Percentiles rank a stretch among this genome's conserved stretches.
Evolutionary conservation across 768 basidiomycete species (phyloP).

Genomic region (Sporobolomyces phaffii): DNA sequence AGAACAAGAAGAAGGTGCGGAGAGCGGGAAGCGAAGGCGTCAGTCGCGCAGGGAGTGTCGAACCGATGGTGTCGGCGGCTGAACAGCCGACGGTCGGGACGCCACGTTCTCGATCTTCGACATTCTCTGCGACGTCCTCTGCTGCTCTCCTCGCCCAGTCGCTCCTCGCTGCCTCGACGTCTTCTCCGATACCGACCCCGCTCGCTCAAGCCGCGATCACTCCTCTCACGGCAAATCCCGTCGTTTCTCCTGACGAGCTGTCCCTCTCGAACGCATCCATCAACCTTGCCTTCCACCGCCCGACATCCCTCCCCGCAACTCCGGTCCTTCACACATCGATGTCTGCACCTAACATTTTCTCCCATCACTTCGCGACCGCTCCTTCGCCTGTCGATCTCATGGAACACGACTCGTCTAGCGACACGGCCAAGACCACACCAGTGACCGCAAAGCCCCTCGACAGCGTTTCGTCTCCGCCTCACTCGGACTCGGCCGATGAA

Average conservation of each 20-base stretch:
- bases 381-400: conserved; percentile 29
- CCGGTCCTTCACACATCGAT: conserved; percentile 9
- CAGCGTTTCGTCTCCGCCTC: background rate
- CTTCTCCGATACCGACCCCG: background rate
- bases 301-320: conserved; percentile 1
- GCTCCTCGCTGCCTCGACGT: conserved; percentile 27
- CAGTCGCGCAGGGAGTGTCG: conserved; percentile 23
- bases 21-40: conserved; percentile 32
- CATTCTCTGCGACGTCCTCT: conserved; percentile 23
- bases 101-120: background rate
- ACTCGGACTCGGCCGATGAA: conserved; percentile 16
- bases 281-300: background rate
- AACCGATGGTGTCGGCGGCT: background rate
- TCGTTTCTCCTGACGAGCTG: conserved; percentile 36
- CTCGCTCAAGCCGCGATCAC: background rate
- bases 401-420: conserved; percentile 21
- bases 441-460: background rate
- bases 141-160: conserved; percentile 34
- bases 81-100: background rate
- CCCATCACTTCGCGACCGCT: conserved; percentile 26
- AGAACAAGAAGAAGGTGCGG: conserved; percentile 36
- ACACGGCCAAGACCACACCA: background rate
- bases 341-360: conserved; percentile 37
- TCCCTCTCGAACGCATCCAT: conserved; percentile 6
- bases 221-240: background rate